Percentiles rank a stretch among this genome's conserved stretches.
Conservation (phyloP, 768 basidiomycete genomes). For the Lentinula raphanica region DNA sequence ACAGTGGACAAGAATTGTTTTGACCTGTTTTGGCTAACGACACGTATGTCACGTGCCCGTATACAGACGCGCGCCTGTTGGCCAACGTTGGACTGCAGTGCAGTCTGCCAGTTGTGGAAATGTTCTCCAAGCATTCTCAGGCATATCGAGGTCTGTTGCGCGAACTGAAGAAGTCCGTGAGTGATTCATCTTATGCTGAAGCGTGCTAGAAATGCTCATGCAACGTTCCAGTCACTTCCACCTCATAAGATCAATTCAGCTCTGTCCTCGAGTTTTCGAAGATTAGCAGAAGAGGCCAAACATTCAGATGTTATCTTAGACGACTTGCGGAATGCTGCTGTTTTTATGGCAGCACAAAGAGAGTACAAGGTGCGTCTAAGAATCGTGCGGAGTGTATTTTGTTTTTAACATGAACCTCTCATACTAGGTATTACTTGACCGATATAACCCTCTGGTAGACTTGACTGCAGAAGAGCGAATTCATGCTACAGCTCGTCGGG, state of each 20-base stretch:
- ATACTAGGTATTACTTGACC: slow-evolving; percentile 69
- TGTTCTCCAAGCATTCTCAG: slow-evolving; percentile 26
- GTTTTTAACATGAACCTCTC: background rate
- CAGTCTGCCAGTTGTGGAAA: background rate
- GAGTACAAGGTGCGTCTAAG: slow-evolving; percentile 60
- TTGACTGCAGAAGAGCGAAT: slow-evolving; percentile 77
- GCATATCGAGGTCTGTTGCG: slow-evolving; percentile 50
- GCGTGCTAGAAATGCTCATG: background rate
- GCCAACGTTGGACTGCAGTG: background rate
- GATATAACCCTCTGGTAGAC: slow-evolving; percentile 84
- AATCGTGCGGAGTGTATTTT: background rate
- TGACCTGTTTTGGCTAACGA: too few relatives aligned
- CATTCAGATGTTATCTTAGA: slow-evolving; percentile 28
- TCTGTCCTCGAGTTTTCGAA: slow-evolving; percentile 49
- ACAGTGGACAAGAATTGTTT: too few relatives aligned
- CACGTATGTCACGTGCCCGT: too few relatives aligned
- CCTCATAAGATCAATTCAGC: slow-evolving; percentile 34
- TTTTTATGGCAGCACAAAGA: slow-evolving; percentile 70
- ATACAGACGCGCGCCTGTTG: too few relatives aligned
- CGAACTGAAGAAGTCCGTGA: slow-evolving; percentile 50
- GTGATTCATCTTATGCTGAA: slow-evolving; percentile 12
- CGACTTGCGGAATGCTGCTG: slow-evolving; percentile 54
- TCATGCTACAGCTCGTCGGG: slow-evolving; percentile 78
- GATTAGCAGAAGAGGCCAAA: slow-evolving; percentile 41
- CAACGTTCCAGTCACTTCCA: slow-evolving; percentile 21